Evolutionary conservation across 108 stramenopile genomes (phyloP).

Genomic region (Pseudonitzschia multiseries): DNA sequence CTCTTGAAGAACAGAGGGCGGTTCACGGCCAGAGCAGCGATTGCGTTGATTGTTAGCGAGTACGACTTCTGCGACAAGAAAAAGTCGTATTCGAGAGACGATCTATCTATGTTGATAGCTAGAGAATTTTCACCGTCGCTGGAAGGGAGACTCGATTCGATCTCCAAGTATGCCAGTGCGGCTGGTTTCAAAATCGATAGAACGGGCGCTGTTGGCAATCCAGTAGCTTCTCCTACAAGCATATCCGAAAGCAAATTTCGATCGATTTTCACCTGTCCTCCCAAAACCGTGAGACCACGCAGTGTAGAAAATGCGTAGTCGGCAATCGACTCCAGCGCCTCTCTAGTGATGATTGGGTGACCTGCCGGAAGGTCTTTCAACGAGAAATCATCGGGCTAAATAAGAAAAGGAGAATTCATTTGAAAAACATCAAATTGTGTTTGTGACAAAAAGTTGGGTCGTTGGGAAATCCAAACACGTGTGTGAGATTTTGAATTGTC

Average conservation of each 20-base stretch:
- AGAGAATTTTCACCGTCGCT: constrained; percentile 33
- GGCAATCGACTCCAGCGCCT: constrained; percentile 81
- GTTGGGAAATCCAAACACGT: background rate
- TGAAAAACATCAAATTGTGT: too few relatives aligned
- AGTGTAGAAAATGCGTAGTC: constrained; percentile 84
- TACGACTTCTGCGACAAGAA: constrained; percentile 80
- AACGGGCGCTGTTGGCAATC: constrained; percentile 61
- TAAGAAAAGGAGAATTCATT: background rate
- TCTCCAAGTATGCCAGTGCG: constrained; percentile 75
- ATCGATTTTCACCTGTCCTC: constrained; percentile 86
- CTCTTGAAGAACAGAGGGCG: constrained; percentile 82
- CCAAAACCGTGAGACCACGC: constrained; percentile 73
- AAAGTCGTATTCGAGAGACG: constrained; percentile 74
- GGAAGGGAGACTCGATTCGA: constrained; percentile 64
- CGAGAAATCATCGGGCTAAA: constrained; percentile 71
- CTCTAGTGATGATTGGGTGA: constrained; percentile 87
- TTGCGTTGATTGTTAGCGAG: constrained; percentile 78
- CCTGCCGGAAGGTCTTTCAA: constrained; percentile 87
- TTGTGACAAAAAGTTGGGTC: background rate
- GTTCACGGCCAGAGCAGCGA: constrained; percentile 71
- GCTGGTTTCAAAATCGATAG: constrained; percentile 82
- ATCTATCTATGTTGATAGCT: constrained; percentile 47
- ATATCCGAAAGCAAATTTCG: constrained; percentile 63
- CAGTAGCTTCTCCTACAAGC: constrained; percentile 40
- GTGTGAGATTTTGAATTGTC: background rate